Evolutionary conservation across 106 monocot species (phyloP), one percentile per base, ranked within the genome.

Genomic region (Cymbidium sinense): DNA sequence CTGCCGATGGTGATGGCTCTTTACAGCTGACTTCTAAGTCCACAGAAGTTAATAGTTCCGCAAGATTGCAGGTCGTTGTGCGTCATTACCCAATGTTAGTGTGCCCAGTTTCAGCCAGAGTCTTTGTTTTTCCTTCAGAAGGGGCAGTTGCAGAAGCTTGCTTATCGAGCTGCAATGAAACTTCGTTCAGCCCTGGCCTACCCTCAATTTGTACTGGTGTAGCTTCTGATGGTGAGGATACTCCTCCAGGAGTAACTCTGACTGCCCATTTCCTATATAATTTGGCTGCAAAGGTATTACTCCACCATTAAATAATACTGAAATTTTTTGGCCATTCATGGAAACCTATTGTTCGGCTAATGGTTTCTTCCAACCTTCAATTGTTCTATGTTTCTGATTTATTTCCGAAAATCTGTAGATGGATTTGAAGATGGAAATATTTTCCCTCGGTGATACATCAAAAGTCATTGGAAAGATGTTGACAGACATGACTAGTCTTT

Each of bases 371-470:
- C 5, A 21, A 12, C 23, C 74, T 44, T 44, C 29, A 23, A 58
- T 28, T 37, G 10, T 50, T 13, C 8, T 76, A n/a, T 69, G 11
- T 34, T 69, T 54, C 34, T 43, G 25, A 52, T 47, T 50, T 47
- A 61, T 50, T 74, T 64, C 70, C 8, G 43, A 43, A 86, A 80
- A 51, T 82, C 21, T 81, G 67, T 30, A 99, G 98, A 85, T 99
- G 92, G 99, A 99, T 85, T 73, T 99, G 77, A 99, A 95, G 89
- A 61, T 99, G 80, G 99, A 99, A 80, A 93, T 95, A 81, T 99
- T 95, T 80, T 99, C 99, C 64, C 73, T 99, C 43, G 99, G 99
- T 47, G 95, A 89, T 79, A 82, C 90, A 39, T 95, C 99, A 64
- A 95, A 86, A 82, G 76, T 65, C 77, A 87, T 99, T 70, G 99